Evolutionary conservation across 345 rosid species (phyloP).

Genomic region (Brassica cretica): DNA sequence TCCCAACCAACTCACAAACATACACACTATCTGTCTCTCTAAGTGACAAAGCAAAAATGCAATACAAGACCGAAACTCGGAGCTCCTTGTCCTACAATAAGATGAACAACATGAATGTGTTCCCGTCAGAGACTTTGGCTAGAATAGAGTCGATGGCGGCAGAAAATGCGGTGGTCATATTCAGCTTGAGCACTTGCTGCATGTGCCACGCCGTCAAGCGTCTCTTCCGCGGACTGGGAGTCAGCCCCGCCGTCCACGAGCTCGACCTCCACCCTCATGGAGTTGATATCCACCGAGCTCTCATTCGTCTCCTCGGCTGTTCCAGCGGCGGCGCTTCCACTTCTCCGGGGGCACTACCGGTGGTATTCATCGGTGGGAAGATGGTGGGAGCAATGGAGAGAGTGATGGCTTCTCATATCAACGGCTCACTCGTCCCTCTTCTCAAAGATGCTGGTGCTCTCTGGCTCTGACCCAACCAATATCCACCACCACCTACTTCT

Average conservation of each 20-base stretch:
- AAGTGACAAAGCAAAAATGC: slow-evolving; percentile 27
- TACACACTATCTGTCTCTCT: not conserved
- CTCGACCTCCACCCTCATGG: slow-evolving; percentile 61
- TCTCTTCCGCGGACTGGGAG: slow-evolving; percentile 84
- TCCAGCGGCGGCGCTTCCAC: slow-evolving; percentile 51
- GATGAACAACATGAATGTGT: slow-evolving; percentile 32
- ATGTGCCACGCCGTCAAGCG: slow-evolving; percentile 96
- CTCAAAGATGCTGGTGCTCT: slow-evolving; percentile 97
- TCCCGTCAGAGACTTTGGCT: slow-evolving; percentile 31
- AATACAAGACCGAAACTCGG: slow-evolving; percentile 36
- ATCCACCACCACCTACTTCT: not conserved
- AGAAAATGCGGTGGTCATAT: slow-evolving; percentile 75
- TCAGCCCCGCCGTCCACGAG: slow-evolving; percentile 79
- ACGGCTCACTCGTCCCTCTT: slow-evolving; percentile 81
- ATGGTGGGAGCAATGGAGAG: slow-evolving; percentile 83
- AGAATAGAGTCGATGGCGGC: slow-evolving; percentile 49
- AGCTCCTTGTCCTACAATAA: slow-evolving; percentile 15
- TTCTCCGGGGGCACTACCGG: slow-evolving; percentile 49
- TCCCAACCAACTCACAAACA: not conserved
- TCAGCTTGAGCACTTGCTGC: slow-evolving; percentile 85
- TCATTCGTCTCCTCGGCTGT: slow-evolving; percentile 43
- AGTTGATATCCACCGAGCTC: slow-evolving; percentile 37
- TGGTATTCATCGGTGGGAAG: slow-evolving; percentile 81
- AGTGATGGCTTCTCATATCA: slow-evolving; percentile 91
- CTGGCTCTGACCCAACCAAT: slow-evolving; percentile 61